These are phyloP conservation scores for Zygoascus tannicola DNA, from an alignment of 805 yeast species.

Conservation along the genomic window DNA sequence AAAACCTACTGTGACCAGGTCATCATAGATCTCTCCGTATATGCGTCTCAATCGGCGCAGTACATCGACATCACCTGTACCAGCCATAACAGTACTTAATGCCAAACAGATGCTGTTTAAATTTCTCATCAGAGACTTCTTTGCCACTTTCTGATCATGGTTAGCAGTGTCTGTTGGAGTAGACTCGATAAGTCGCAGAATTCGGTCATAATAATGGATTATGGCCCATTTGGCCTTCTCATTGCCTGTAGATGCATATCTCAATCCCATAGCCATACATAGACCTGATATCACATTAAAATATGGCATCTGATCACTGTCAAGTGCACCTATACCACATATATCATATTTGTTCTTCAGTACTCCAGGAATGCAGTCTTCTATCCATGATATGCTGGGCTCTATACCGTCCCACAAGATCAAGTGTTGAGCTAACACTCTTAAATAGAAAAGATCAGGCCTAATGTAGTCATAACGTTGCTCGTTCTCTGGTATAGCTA, in stretches of 20 bases:
- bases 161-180: slow-evolving; percentile 32
- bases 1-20: slow-evolving; percentile 40
- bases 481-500: slow-evolving; percentile 50
- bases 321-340: slow-evolving; percentile 29
- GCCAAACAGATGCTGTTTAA: slow-evolving; percentile 56
- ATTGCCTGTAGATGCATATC: slow-evolving; percentile 63
- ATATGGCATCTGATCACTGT: slow-evolving; percentile 53
- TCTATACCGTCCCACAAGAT: slow-evolving; percentile 66
- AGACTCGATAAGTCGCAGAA: slow-evolving; percentile 34
- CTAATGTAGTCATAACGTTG: slow-evolving; percentile 59
- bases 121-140: slow-evolving; percentile 43
- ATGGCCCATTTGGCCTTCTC: slow-evolving; percentile 45
- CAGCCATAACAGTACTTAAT: slow-evolving; percentile 71
- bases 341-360: slow-evolving; percentile 29
- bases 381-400: slow-evolving; percentile 45
- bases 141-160: slow-evolving; percentile 52
- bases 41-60: slow-evolving; percentile 63
- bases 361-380: slow-evolving; percentile 43
- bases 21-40: slow-evolving; percentile 37
- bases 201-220: slow-evolving; percentile 43
- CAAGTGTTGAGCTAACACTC: slow-evolving; percentile 54
- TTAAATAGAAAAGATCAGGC: slow-evolving; percentile 64
- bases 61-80: slow-evolving; percentile 77
- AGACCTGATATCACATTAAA: slow-evolving; percentile 66
- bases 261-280: slow-evolving; percentile 64